Evolutionary conservation across 345 rosid genomes (phyloP).

Genomic region (Brassica juncea): DNA sequence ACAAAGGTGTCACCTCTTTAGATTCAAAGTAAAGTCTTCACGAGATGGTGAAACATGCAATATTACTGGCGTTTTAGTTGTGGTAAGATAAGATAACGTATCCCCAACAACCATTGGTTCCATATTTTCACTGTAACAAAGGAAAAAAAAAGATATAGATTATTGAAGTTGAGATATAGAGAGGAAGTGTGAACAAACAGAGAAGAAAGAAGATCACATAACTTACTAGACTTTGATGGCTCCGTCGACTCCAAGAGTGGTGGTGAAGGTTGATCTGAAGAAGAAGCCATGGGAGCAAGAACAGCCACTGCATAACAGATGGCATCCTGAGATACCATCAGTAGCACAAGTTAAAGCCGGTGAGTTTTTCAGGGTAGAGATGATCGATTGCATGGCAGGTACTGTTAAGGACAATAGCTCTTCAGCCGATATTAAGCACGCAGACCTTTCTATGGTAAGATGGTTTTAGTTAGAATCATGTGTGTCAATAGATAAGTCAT

Average conservation of each 20-base stretch:
- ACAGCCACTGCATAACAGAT: conserved; percentile 66
- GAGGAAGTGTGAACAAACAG: neutral
- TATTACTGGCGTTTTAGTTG: neutral
- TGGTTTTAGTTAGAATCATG: neutral
- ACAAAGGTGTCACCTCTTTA: conserved; percentile 3
- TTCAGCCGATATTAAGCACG: conserved; percentile 52
- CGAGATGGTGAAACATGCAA: neutral
- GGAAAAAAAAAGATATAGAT: neutral
- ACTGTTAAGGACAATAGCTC: conserved; percentile 60
- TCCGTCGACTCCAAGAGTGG: conserved; percentile 57
- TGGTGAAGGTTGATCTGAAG: conserved; percentile 61
- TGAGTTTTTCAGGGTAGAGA: conserved; percentile 65
- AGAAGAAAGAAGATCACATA: neutral
- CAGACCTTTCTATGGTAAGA: conserved; percentile 59
- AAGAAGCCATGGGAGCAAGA: conserved; percentile 73
- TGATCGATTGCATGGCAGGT: conserved; percentile 77
- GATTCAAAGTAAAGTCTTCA: neutral
- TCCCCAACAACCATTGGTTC: conserved; percentile 7
- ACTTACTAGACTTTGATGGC: conserved; percentile 45
- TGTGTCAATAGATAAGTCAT: neutral
- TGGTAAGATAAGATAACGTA: conserved; percentile 19
- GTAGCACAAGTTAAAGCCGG: conserved; percentile 49
- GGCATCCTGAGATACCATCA: conserved; percentile 77
- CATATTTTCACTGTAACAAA: neutral
- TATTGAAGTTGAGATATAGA: neutral